Base-by-base conservation (phyloP, 148 eudicot genomes). In the Vaccinium myrtillus region DNA sequence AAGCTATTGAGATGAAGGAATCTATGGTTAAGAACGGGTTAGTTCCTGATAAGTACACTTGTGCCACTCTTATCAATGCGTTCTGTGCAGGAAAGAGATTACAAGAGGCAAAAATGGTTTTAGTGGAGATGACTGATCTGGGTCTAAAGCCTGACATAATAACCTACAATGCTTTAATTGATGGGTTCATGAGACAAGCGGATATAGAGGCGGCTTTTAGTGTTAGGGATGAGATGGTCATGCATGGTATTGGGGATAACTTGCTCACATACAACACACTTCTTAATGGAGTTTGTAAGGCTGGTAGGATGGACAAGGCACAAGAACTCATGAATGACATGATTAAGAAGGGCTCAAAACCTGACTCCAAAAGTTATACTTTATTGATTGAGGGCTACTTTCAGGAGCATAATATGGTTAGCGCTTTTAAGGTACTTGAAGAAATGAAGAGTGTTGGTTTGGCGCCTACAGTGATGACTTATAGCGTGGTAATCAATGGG, bases 121-220 rank as follows among this genome's bases (percentile, higher is more conserved):
- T 95, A 82, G 74, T 63, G 76, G 98, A 94, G 76, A 94, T 94
- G 96, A 55, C 30, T 53, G 78, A 49, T 32, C 43, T 56, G 80
- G 93, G 98, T 83, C 16, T 90, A 48, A 88, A 77, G 14, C 92
- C 92, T 39, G 90, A 91, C 73, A n/a, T 49, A n/a, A 23, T n/a
- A 76, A 49, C 91, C 3, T 93, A 89, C 81, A 90, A 90, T 82
- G 89, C 95, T 39, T 87, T 95, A 89, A 89, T 95, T 39, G 93
- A 93, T 86, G 96, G 98, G 76, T 90, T 92, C 67, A 91, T 94
- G 93, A 94, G 91, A 86, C 88, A 89, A 84, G 95, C 94, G 58
- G 87, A 92, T 50, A 79, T 91, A 48, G 91, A 76, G 16, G 94
- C 92, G 83, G 97, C 94, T 86, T 88, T 93, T 39, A 85, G 83